Conservation (phyloP, 1,284 basidiomycete genomes). For the Cutaneotrichosporon cutaneum region DNA sequence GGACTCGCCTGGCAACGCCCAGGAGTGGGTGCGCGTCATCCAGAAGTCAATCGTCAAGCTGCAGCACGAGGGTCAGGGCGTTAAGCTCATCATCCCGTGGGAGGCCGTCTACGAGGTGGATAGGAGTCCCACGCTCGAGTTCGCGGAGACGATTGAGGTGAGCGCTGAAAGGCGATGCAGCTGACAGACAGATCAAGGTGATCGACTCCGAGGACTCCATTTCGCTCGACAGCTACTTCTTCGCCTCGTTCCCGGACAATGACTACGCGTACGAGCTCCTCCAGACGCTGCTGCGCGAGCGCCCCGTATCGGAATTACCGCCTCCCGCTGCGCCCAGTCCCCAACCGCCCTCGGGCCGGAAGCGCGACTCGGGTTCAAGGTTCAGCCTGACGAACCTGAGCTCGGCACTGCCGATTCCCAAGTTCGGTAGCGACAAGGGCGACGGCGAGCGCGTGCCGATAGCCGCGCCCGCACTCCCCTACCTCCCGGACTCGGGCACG, state of each 20-base stretch:
- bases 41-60: constrained; percentile 85
- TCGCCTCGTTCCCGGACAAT: constrained; percentile 81
- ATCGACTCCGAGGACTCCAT: constrained; percentile 75
- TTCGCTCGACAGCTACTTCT: constrained; percentile 75
- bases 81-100: constrained; percentile 90
- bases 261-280: constrained; percentile 73
- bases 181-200: constrained; percentile 63
- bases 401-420: constrained; percentile 5
- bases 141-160: constrained; percentile 85
- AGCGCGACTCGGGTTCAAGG: neutral
- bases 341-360: neutral
- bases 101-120: constrained; percentile 85
- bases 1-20: constrained; percentile 74
- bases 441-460: constrained; percentile 19
- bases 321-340: constrained; percentile 30
- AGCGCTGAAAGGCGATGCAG: constrained; percentile 10
- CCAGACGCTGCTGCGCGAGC: constrained; percentile 66
- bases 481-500: constrained; percentile 19
- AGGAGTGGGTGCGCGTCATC: constrained; percentile 92
- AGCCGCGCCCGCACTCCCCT: constrained; percentile 18
- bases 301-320: constrained; percentile 43
- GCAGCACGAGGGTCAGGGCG: constrained; percentile 88
- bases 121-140: constrained; percentile 81
- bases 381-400: constrained; percentile 3
- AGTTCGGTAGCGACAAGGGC: constrained; percentile 17